Conservation (phyloP, 495 filamentous ascomycete genomes). For the Neurospora africana region DNA sequence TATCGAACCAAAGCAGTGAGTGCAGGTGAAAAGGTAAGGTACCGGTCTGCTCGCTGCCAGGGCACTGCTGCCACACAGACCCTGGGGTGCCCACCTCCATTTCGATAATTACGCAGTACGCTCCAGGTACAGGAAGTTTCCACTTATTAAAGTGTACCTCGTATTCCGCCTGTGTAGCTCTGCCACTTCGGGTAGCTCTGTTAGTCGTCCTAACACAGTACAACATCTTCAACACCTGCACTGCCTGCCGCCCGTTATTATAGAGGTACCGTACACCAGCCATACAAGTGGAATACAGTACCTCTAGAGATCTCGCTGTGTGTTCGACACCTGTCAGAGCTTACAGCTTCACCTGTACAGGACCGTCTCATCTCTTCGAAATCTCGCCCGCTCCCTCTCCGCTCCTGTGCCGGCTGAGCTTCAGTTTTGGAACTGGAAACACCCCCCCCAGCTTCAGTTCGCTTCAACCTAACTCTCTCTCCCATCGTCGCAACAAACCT, state of each 20-base stretch:
- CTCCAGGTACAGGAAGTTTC: neutral
- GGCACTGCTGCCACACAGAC: neutral
- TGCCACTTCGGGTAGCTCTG: neutral
- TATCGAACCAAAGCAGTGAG: neutral
- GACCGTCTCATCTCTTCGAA: neutral
- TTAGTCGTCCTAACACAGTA: neutral
- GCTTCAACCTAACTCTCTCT: conserved; percentile 1
- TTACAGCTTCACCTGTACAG: neutral
- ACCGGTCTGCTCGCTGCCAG: neutral
- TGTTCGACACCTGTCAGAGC: neutral
- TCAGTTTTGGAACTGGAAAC: conserved; percentile 1
- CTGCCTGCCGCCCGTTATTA: neutral
- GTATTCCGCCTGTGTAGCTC: neutral
- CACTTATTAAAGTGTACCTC: neutral
- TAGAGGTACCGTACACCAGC: conserved; percentile 3
- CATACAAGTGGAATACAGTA: neutral
- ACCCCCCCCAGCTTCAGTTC: neutral
- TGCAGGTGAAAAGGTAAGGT: neutral
- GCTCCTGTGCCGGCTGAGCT: neutral
- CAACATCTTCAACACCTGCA: neutral
- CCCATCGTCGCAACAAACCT: conserved; percentile 2
- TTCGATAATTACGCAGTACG: neutral
- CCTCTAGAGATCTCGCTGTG: neutral
- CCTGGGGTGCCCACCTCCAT: neutral
- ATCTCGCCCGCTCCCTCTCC: neutral